Evolutionary conservation across 2,329 filamentous ascomycete species (phyloP).

Genomic region (Gyromitra esculenta): DNA sequence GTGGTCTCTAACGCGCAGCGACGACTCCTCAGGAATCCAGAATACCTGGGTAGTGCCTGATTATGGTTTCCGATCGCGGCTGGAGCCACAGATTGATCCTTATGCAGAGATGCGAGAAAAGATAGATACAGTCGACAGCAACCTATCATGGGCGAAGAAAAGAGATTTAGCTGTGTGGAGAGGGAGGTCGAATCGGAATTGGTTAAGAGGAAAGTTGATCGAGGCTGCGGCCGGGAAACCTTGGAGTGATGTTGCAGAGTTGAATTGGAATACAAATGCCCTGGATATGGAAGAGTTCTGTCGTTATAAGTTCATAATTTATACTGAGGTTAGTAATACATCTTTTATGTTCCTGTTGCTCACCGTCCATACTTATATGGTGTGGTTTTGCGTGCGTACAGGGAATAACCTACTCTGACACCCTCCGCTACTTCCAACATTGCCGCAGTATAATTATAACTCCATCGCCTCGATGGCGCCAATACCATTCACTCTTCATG

Average conservation of each 20-base stretch:
- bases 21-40: slow-evolving; percentile 58
- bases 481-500: slow-evolving; percentile 65
- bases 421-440: slow-evolving; percentile 67
- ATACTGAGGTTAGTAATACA: slow-evolving; percentile 62
- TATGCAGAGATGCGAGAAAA: slow-evolving; percentile 56
- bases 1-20: slow-evolving; percentile 63
- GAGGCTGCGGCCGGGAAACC: slow-evolving; percentile 57
- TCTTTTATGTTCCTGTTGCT: neutral
- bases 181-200: slow-evolving; percentile 57
- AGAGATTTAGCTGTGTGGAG: slow-evolving; percentile 56
- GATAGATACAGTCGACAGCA: slow-evolving; percentile 52
- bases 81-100: slow-evolving; percentile 64
- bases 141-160: slow-evolving; percentile 51
- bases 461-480: slow-evolving; percentile 64
- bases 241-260: slow-evolving; percentile 60
- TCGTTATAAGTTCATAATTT: slow-evolving; percentile 66
- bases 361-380: neutral
- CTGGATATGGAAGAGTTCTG: slow-evolving; percentile 67
- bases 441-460: slow-evolving; percentile 65
- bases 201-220: slow-evolving; percentile 59
- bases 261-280: slow-evolving; percentile 61
- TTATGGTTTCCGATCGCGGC: slow-evolving; percentile 69
- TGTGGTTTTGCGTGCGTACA: neutral
- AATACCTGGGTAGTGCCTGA: slow-evolving; percentile 67
- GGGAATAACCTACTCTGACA: slow-evolving; percentile 66